phyloP scores from a whole-genome alignment of 2,329 filamentous ascomycete species.

The Fusarium sp. region DNA sequence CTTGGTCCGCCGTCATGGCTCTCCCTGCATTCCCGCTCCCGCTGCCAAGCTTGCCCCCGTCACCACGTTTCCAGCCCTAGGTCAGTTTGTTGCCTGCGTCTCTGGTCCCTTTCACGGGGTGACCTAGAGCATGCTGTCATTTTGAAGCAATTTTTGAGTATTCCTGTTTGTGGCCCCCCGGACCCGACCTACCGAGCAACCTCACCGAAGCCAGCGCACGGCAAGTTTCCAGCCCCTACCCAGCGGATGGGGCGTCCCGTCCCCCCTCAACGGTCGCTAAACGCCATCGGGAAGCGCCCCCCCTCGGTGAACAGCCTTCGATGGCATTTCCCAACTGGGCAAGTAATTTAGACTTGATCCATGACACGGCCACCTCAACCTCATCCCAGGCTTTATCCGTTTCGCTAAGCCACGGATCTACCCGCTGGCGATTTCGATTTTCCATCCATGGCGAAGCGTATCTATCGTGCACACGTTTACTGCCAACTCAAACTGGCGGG shows the following conservation, averaged over 20 bases:
- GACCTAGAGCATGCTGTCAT: slow-evolving; percentile 13
- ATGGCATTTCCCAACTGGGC: slow-evolving; percentile 32
- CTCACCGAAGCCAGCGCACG: background rate
- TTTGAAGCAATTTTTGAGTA: slow-evolving; percentile 13
- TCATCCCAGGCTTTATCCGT: background rate
- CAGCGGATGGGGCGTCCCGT: slow-evolving; percentile 27
- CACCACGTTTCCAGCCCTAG: slow-evolving; percentile 40
- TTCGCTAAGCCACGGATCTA: slow-evolving; percentile 36
- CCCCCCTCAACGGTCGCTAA: slow-evolving; percentile 33
- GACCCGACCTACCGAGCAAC: slow-evolving; percentile 25
- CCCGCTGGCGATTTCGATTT: slow-evolving; percentile 19
- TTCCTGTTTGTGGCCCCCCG: slow-evolving; percentile 21
- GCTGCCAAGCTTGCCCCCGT: slow-evolving; percentile 34
- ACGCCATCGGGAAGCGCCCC: slow-evolving; percentile 16
- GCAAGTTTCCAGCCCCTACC: slow-evolving; percentile 32
- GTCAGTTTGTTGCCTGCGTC: slow-evolving; percentile 27
- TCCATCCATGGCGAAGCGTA: slow-evolving; percentile 1
- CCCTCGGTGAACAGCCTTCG: slow-evolving; percentile 18
- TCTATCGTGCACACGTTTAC: slow-evolving; percentile 5
- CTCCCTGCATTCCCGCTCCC: slow-evolving; percentile 41
- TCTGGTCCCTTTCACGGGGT: background rate
- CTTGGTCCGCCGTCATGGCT: slow-evolving; percentile 28
- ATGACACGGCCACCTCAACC: slow-evolving; percentile 6
- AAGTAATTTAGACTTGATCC: slow-evolving; percentile 17
- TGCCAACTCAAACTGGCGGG: background rate